These are phyloP conservation scores for Eudorina sp. DNA, from an alignment of 139 green algal genomes.

Conservation along the genomic window DNA sequence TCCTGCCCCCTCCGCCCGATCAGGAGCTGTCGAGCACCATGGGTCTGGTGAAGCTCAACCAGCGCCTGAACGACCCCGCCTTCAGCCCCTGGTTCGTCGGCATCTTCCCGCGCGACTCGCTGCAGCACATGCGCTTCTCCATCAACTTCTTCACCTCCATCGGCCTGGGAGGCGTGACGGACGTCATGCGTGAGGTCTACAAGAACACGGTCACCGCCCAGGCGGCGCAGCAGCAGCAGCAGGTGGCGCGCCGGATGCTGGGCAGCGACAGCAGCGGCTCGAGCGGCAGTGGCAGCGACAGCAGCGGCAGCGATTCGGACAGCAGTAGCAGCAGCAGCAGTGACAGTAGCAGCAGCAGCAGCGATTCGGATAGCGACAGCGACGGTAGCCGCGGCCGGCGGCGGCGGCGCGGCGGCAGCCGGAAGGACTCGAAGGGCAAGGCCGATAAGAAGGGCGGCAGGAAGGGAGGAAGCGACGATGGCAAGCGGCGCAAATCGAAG, in stretches of 20 bases:
- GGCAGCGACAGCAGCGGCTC: constrained; percentile 25
- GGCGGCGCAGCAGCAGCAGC: constrained; percentile 44
- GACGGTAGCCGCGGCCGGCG: constrained; percentile 1
- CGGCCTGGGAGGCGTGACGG: constrained; percentile 96
- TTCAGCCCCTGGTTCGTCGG: constrained; percentile 78
- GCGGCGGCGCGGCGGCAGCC: not conserved
- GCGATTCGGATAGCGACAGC: not conserved
- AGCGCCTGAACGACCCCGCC: constrained; percentile 85
- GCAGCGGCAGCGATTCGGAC: constrained; percentile 12
- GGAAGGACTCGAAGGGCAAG: not conserved
- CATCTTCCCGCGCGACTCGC: constrained; percentile 92
- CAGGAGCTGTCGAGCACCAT: constrained; percentile 95
- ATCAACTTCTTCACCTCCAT: constrained; percentile 99
- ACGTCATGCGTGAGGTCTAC: constrained; percentile 87
- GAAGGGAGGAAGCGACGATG: not conserved
- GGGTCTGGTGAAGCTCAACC: constrained; percentile 90
- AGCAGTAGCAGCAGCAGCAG: not conserved
- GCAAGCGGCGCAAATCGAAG: not conserved
- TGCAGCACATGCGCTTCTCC: constrained; percentile 94
- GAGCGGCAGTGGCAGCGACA: constrained; percentile 20
- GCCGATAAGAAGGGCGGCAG: not conserved
- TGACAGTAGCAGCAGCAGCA: not conserved
- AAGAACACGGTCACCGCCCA: constrained; percentile 69
- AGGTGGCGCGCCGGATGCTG: constrained; percentile 5
- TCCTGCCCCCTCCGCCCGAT: not conserved